Evolutionary conservation across 148 eudicot species (phyloP).

Genomic region (Limonium bicolor): DNA sequence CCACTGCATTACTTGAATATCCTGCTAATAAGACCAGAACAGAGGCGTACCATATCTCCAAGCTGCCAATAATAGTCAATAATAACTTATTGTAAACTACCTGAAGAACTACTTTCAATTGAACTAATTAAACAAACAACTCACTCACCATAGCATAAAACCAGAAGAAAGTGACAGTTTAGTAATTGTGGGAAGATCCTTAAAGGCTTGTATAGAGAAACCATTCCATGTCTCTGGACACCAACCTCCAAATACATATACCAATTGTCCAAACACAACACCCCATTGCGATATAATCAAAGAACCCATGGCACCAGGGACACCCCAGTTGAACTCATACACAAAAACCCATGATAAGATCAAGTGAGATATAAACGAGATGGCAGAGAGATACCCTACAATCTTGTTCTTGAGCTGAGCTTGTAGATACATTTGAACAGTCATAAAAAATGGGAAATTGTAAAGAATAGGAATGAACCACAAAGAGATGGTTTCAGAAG

Average conservation of each 20-base stretch:
- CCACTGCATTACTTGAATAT: background rate
- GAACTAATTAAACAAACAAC: background rate
- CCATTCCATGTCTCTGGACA: constrained; percentile 2
- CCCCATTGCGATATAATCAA: constrained; percentile 5
- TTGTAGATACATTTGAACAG: constrained; percentile 10
- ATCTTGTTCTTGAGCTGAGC: constrained; percentile 7
- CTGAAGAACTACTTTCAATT: background rate
- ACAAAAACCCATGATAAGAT: constrained; percentile 8
- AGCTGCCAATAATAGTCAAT: background rate
- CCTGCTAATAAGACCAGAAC: background rate
- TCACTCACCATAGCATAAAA: background rate
- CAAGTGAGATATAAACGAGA: background rate
- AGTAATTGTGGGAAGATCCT: background rate
- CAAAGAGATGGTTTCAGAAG: background rate
- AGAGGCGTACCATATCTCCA: constrained; percentile 6
- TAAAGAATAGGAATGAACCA: constrained; percentile 10
- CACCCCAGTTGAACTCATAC: background rate
- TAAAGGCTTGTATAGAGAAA: background rate
- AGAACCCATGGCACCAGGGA: constrained; percentile 10
- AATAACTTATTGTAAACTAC: background rate
- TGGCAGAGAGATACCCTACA: background rate
- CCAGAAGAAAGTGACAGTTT: background rate
- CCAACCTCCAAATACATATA: constrained; percentile 7
- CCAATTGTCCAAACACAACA: constrained; percentile 1
- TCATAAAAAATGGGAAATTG: background rate